These are phyloP conservation scores for Vaccinium myrtillus DNA, from an alignment of 148 eudicot species.

Conservation along the genomic window DNA sequence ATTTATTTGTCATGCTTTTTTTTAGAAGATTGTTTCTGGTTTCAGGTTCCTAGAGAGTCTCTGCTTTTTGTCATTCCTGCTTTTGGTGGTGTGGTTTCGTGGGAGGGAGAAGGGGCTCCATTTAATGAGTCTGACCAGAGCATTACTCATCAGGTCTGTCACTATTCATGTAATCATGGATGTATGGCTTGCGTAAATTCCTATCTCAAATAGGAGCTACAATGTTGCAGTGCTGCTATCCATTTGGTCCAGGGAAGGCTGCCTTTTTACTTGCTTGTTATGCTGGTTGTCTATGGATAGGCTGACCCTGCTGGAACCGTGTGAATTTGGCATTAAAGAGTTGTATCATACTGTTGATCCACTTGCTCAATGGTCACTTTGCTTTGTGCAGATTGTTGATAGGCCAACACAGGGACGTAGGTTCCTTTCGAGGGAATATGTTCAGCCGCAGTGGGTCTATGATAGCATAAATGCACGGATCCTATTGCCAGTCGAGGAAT, in stretches of 20 bases:
- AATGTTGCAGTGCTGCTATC: background rate
- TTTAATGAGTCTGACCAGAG: constrained; percentile 64
- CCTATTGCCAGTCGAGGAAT: constrained; percentile 79
- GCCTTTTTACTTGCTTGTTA: background rate
- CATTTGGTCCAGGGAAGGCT: background rate
- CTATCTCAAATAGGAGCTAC: background rate
- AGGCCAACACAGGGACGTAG: constrained; percentile 69
- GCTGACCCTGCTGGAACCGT: background rate
- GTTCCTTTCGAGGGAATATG: constrained; percentile 78
- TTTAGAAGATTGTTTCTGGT: background rate
- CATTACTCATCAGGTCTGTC: constrained; percentile 78
- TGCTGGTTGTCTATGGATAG: constrained; percentile 1
- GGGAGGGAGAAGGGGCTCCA: constrained; percentile 97
- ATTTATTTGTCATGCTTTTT: background rate
- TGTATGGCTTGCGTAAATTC: background rate
- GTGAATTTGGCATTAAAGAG: too few relatives aligned
- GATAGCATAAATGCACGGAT: constrained; percentile 86
- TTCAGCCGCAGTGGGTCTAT: constrained; percentile 96
- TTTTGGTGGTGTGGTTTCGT: constrained; percentile 89
- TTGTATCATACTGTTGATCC: background rate
- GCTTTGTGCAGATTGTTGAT: constrained; percentile 73
- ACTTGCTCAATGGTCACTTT: background rate
- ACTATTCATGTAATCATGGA: background rate
- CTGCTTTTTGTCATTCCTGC: constrained; percentile 88
- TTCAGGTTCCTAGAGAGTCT: constrained; percentile 90